Conservation (phyloP, 208 protist genomes). For the Entamoeba histolytica region DNA sequence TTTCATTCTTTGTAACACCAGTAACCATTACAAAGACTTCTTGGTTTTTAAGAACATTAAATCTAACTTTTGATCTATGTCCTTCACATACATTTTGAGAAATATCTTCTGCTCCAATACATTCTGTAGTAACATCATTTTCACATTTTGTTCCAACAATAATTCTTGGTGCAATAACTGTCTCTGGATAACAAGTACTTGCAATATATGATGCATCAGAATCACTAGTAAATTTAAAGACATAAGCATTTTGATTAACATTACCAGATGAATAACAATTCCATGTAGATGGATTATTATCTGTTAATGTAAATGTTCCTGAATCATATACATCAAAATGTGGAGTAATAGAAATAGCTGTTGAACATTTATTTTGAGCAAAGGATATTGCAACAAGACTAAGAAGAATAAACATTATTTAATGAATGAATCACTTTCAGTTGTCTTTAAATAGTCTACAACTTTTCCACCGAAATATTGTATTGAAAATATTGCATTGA, state of each 20-base stretch:
- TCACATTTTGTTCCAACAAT: background rate
- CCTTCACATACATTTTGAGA: background rate
- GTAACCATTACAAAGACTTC: background rate
- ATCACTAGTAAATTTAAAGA: background rate
- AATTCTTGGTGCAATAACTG: background rate
- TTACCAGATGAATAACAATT: background rate
- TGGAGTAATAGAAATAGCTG: background rate
- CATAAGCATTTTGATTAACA: background rate
- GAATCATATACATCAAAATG: background rate
- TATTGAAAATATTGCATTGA: too few species aligned
- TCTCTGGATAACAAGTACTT: background rate
- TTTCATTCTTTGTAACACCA: background rate
- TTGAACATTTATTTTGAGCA: background rate
- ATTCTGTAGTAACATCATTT: background rate
- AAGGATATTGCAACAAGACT: too few species aligned
- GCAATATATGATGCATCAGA: background rate
- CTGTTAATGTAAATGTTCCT: background rate
- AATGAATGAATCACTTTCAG: too few species aligned
- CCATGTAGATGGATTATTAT: background rate
- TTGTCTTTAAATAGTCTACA: too few species aligned
- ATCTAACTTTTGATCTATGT: background rate
- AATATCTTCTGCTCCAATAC: background rate
- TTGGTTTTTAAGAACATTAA: background rate
- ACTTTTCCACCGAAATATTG: too few species aligned
- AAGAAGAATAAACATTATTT: too few species aligned